Evolutionary conservation across 2,329 filamentous ascomycete genomes (phyloP).

Genomic region (Arthrobotrys pseudoclavata): DNA sequence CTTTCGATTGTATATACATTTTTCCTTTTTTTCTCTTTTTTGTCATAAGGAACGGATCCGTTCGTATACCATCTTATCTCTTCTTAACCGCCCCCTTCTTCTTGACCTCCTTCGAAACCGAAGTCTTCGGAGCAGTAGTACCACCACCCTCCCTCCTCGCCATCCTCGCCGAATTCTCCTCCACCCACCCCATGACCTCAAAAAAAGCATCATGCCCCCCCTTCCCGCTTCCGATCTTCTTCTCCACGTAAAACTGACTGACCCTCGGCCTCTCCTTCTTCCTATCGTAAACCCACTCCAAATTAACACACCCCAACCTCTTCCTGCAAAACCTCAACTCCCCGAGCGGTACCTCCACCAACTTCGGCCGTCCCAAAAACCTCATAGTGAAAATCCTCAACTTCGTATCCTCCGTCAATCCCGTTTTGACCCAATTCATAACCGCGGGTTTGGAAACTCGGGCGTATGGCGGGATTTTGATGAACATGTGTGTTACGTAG

Average conservation of each 20-base stretch:
- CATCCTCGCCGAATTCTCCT: constrained; percentile 29
- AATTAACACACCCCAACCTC: constrained; percentile 62
- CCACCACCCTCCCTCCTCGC: background rate
- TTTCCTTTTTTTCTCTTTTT: constrained; percentile 5
- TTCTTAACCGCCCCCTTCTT: constrained; percentile 1
- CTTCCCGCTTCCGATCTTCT: constrained; percentile 39
- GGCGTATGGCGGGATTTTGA: constrained; percentile 62
- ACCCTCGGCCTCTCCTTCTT: constrained; percentile 51
- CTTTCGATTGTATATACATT: constrained; percentile 51
- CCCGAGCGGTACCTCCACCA: constrained; percentile 60
- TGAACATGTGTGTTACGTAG: constrained; percentile 62
- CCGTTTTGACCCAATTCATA: constrained; percentile 50
- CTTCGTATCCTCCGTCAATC: constrained; percentile 58
- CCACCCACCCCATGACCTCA: constrained; percentile 44
- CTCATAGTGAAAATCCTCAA: constrained; percentile 61
- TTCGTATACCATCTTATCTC: background rate
- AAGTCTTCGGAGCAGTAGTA: background rate
- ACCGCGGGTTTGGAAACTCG: constrained; percentile 49
- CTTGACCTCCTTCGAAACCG: constrained; percentile 10
- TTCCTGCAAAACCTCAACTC: constrained; percentile 61
- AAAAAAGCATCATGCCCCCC: constrained; percentile 53
- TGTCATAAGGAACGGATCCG: background rate
- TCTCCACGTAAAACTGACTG: constrained; percentile 51
- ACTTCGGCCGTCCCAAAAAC: constrained; percentile 61
- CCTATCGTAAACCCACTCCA: constrained; percentile 57